Base-by-base conservation (phyloP, 495 filamentous ascomycete species). In the Lindgomyces ingoldianus region DNA sequence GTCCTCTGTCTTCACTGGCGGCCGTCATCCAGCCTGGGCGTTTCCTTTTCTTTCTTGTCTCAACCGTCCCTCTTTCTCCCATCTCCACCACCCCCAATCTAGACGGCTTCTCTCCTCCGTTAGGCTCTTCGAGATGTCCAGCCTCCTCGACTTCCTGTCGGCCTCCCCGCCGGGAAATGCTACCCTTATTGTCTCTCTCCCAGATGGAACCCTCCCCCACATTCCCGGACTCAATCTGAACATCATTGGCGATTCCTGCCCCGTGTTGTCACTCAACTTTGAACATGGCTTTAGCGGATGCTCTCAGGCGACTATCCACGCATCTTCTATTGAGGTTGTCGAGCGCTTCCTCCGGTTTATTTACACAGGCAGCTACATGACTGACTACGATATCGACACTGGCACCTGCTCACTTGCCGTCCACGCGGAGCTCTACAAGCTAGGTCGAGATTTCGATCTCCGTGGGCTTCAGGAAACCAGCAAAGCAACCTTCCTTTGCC, bases 271-370 rank as follows among this genome's bases (percentile, higher is more conserved):
- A 6, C 21, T 64, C 11, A 55, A 68, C 0, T 74, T 76, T 51
- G 74, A 75, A 54, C 24, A 54, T 12, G 62, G 54, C 12, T 9
- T 41, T n/a, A 22, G 51, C 26, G 51, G 51, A 9, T 0, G 46
- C 25, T 42, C 22, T n/a, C 55, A 66, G 29, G 53, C 60, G 8
- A 69, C 55, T 24, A 67, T 72, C 25, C 64, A 71, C 19, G 70
- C 59, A n/a, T 55, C 45, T 4, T 67, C 72, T 10, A 25, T 66
- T 4, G 33, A 60, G 46, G 50, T 70, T 18, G 68, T 68, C 16
- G 58, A 63, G 25, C 68, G 62, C 18, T 73, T 77, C 56, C 57
- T 77, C 29, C 67, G 69, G 33, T 75, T 64, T 48, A 55, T 75
- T n/a, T 75, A 74, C 57, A 60, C 57, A 11, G 69, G 69, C 24